Base-by-base conservation (phyloP, 2,329 filamentous ascomycete genomes). In the Lomentospora prolificans region DNA sequence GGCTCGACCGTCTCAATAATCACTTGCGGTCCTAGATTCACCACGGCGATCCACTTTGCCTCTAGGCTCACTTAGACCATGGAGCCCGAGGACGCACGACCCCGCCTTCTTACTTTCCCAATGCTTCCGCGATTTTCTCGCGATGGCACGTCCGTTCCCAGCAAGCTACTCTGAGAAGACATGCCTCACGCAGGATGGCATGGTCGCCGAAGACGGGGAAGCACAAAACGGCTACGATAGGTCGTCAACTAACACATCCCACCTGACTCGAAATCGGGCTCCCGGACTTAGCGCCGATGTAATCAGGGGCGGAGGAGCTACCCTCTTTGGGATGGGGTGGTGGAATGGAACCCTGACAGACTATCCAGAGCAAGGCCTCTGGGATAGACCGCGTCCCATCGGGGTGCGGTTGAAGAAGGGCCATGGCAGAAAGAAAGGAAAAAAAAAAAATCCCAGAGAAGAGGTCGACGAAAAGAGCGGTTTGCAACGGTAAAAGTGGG, bases 231-330 rank as follows among this genome's bases (percentile, higher is more conserved):
- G n/a, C n/a, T n/a, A n/a, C n/a, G n/a, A n/a, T n/a, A n/a, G n/a
- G n/a, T n/a, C n/a, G n/a, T n/a, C n/a, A 33, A 12, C 30, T 12
- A 12, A 33, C 7, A 48, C 44, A 22, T 17, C 17, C 44, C 44
- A 48, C 22, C 44, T 48, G 44, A 48, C 24, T 19, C 22, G 7
- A 25, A 22, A 48, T 22, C 22, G 44, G 3, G 44, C 44, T 48
- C 22, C 44, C 22, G 44, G 44, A 22, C 44, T 48, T 48, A 7
- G 44, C 44, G 44, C 44, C 44, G 44, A 48, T 48, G 44, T 48
- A 48, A 48, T 48, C 44, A 48, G 22, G 44, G 44, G 44, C 44
- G 44, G 44, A 48, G 44, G 44, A 48, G 44, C 44, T 48, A 7
- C 22, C 44, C 14, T 22, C 3, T 48, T 48, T 48, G 44, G 22